Evolutionary conservation across 257 asterid species (phyloP).

Genomic region (Euphrasia confusa): DNA sequence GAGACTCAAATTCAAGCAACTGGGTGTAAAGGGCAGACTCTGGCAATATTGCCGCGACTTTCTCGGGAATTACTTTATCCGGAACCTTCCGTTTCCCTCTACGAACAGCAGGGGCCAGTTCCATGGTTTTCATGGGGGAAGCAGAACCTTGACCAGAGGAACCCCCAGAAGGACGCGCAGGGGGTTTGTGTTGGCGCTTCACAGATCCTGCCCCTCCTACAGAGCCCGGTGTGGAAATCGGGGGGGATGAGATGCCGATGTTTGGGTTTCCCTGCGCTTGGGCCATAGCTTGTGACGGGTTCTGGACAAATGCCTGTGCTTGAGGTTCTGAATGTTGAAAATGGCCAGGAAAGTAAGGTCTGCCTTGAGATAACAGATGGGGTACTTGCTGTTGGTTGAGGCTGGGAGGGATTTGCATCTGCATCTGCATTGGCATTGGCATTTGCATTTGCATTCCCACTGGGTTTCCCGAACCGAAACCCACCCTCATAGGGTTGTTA

Average conservation of each 20-base stretch:
- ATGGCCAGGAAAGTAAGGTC: constrained; percentile 53
- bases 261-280: constrained; percentile 31
- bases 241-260: constrained; percentile 35
- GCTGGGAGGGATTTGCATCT: constrained; percentile 34
- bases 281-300: constrained; percentile 26
- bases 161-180: constrained; percentile 66
- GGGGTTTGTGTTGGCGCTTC: constrained; percentile 60
- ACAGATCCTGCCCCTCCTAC: constrained; percentile 26
- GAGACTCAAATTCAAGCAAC: constrained; percentile 69
- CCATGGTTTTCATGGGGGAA: constrained; percentile 91
- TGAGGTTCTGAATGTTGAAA: constrained; percentile 46
- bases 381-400: constrained; percentile 32
- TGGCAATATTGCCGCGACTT: constrained; percentile 60
- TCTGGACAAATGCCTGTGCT: constrained; percentile 27
- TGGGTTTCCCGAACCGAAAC: constrained; percentile 34
- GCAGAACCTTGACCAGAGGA: constrained; percentile 58
- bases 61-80: constrained; percentile 56
- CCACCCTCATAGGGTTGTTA: constrained; percentile 36
- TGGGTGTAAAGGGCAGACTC: constrained; percentile 77
- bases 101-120: constrained; percentile 71
- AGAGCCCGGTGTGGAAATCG: constrained; percentile 38
- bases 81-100: constrained; percentile 63
- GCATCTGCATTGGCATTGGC: constrained; percentile 10
- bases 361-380: constrained; percentile 35
- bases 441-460: constrained; percentile 25